A percentile compares a stretch with the other conserved stretches of the same genome.
Evolutionary conservation across 169 alveolate genomes (phyloP).

Genomic region (Fabrea salina): DNA sequence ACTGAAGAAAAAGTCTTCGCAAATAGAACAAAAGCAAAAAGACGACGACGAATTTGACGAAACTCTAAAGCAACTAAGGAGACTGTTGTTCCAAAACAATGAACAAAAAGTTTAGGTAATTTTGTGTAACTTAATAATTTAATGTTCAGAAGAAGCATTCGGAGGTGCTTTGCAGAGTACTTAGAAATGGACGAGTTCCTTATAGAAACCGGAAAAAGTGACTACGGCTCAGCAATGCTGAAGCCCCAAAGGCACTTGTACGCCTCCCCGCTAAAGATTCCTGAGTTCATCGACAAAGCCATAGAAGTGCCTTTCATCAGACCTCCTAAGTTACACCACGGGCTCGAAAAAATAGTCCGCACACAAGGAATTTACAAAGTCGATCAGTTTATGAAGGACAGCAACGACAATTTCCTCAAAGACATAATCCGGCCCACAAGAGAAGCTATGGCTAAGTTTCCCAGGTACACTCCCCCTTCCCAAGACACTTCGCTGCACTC

Average conservation of each 20-base stretch:
- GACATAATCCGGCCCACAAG: constrained; percentile 7
- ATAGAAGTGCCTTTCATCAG: background rate
- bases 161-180: too few relatives aligned
- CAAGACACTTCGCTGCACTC: constrained; percentile 47
- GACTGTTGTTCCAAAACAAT: constrained; percentile 12
- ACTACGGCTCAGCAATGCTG: too few relatives aligned
- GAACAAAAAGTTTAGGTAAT: too few relatives aligned
- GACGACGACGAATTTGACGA: background rate
- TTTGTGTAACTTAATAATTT: too few relatives aligned
- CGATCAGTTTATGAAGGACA: background rate
- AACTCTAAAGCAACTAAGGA: constrained; percentile 2
- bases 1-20: background rate
- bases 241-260: background rate
- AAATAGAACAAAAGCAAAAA: background rate
- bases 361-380: constrained; percentile 2
- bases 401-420: constrained; percentile 21
- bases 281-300: background rate
- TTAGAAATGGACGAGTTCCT: too few relatives aligned
- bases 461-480: constrained; percentile 67
- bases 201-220: too few relatives aligned
- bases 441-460: constrained; percentile 29
- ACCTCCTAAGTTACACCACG: constrained; percentile 8
- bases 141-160: too few relatives aligned
- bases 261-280: background rate
- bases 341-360: constrained; percentile 13